Base-by-base conservation (phyloP, 139 green algal genomes). In the Picochlorum sp. region DNA sequence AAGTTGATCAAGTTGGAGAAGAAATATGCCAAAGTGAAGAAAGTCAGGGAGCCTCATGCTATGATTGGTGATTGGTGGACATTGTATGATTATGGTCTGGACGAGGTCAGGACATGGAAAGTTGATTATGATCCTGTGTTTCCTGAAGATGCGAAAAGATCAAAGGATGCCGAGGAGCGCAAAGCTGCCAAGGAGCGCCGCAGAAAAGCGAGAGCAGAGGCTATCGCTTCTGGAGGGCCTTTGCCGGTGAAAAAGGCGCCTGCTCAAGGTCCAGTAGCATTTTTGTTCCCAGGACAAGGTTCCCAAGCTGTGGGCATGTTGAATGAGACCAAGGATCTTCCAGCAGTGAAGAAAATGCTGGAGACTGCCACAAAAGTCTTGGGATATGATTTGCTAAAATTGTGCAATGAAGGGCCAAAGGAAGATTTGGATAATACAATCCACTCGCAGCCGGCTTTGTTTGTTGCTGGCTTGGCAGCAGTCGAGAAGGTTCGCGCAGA, bases 41-140 rank as follows among this genome's bases (percentile, higher is more conserved):
- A 95, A 74, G 68, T 71, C 50, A 45, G 54, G n/a, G 62, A 82
- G 75, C 79, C 88, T 2, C 87, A 96, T 70, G 68, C 78, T 26
- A 79, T 95, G 61, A 77, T 96, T 26, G 89, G 90, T 37, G 83
- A 85, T 80, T 97, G 86, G 87, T 91, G 85, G 84, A 75, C 87
- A n/a, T 69, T 96, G 54, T 96, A 97, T 59, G 91, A 97, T 76
- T 96, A 95, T 68, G 89, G 91, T 4, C 60, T 81, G 9, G 86
- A 95, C 2, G 52, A 63, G 1, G 72, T 97, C 9, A 81, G 77
- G 54, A 61, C 16, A 8, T 97, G 91, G 91, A 45, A 65, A 0
- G 41, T 45, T 3, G 79, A 87, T 62, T 92, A 92, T 75, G 30
- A 71, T 45, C 90, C 83, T 26, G 66, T 72, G 8, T 97, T 93